Conservation (phyloP, 495 filamentous ascomycete species). For the Daldinia concentrica region DNA sequence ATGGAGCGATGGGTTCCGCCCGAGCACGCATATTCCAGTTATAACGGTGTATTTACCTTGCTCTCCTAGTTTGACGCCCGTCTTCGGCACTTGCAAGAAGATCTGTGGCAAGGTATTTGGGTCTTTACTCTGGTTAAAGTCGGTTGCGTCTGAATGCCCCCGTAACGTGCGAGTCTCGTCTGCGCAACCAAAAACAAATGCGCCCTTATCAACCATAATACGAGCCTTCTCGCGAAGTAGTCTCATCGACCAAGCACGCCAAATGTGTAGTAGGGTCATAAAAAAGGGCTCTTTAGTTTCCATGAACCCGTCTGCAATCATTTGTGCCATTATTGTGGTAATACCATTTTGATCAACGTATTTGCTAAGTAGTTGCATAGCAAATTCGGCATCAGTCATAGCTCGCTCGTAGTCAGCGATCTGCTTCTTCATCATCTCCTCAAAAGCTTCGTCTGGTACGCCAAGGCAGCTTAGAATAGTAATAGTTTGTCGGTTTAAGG, state of each 20-base stretch:
- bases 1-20: conserved; percentile 93
- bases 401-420: conserved; percentile 71
- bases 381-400: conserved; percentile 69
- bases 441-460: conserved; percentile 73
- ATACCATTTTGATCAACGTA: conserved; percentile 88
- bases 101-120: conserved; percentile 77
- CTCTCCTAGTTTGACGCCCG: conserved; percentile 56
- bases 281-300: conserved; percentile 79
- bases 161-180: conserved; percentile 82
- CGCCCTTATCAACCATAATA: conserved; percentile 81
- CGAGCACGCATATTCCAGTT: conserved; percentile 81
- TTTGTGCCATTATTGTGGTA: conserved; percentile 74
- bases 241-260: conserved; percentile 85
- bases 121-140: conserved; percentile 44
- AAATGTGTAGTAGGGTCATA: conserved; percentile 74
- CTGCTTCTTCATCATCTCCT: conserved; percentile 70
- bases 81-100: conserved; percentile 76
- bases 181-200: conserved; percentile 87
- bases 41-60: conserved; percentile 69
- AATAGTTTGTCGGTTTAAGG: conserved; percentile 90
- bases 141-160: conserved; percentile 65
- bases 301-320: conserved; percentile 86
- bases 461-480: conserved; percentile 81
- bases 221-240: conserved; percentile 91
- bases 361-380: conserved; percentile 70